A percentile compares a stretch with the other conserved stretches of the same genome.
Conservation (phyloP, 2,329 filamentous ascomycete genomes). For the Diaporthe vexans region DNA sequence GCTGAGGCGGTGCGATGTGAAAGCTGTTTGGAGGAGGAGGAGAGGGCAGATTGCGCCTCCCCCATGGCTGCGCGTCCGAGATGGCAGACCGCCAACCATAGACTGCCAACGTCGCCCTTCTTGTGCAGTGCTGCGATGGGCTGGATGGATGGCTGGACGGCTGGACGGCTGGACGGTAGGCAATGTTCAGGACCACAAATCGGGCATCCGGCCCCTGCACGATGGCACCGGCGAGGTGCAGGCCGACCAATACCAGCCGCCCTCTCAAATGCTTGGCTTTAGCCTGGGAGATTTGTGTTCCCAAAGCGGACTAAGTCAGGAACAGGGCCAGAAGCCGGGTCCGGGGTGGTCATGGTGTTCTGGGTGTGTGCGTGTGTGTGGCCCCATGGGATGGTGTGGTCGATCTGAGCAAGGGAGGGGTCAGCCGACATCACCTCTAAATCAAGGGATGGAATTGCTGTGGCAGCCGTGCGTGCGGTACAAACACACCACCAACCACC, state of each 20-base stretch:
- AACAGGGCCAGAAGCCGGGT: conserved; percentile 16
- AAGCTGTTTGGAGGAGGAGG: neutral
- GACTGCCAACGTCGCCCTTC: neutral
- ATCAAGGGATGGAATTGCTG: conserved; percentile 5
- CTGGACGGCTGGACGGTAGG: neutral
- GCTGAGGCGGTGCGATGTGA: neutral
- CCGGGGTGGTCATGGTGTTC: neutral
- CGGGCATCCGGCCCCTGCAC: conserved; percentile 8
- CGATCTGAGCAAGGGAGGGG: conserved; percentile 30
- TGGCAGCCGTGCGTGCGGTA: neutral
- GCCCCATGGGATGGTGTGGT: neutral
- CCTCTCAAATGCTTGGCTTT: conserved; percentile 29
- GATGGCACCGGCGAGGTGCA: conserved; percentile 6
- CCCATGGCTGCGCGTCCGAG: neutral
- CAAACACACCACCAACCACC: conserved; percentile 25
- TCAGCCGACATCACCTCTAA: conserved; percentile 4
- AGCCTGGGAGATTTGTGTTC: conserved; percentile 21
- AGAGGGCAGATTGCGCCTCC: conserved; percentile 3
- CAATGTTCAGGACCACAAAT: conserved; percentile 20
- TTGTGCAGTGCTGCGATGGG: neutral
- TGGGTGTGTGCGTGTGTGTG: neutral
- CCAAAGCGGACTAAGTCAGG: conserved; percentile 33
- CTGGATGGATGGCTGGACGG: no score
- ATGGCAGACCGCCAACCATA: neutral
- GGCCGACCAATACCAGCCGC: conserved; percentile 29